Evolutionary conservation across 1,284 basidiomycete species (phyloP).

Genomic region (Rhodotorula glutinis): DNA sequence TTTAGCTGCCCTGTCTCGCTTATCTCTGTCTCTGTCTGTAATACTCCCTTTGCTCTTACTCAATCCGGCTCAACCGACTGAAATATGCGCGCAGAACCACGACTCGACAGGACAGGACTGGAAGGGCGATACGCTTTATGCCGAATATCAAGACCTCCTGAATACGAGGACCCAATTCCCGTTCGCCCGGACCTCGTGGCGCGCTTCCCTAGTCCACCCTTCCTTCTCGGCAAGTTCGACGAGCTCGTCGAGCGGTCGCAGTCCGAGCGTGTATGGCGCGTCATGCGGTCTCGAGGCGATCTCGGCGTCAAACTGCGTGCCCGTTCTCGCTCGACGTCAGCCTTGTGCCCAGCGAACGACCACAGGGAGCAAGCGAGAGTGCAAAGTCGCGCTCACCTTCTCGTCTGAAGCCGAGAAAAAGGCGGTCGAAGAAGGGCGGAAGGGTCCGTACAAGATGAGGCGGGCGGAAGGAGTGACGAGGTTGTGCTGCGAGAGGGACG

Average conservation of each 20-base stretch:
- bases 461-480: neutral
- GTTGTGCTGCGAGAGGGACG: conserved; percentile 4
- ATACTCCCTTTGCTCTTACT: no score
- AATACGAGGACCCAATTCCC: conserved; percentile 29
- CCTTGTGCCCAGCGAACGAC: neutral
- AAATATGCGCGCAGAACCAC: no score
- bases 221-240: neutral
- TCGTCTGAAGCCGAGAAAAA: conserved; percentile 27
- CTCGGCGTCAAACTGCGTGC: conserved; percentile 25
- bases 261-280: conserved; percentile 13
- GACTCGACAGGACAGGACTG: no score
- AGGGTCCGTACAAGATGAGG: conserved; percentile 22
- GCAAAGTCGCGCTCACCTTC: conserved; percentile 11
- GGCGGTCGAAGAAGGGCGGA: conserved; percentile 21
- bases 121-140: no score
- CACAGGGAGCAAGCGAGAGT: neutral
- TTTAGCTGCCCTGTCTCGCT: neutral
- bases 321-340: neutral
- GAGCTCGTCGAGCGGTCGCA: conserved; percentile 20
- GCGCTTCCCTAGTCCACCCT: conserved; percentile 19
- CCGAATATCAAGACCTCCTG: neutral
- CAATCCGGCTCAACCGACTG: no score
- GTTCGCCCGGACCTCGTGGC: conserved; percentile 10
- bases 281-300: conserved; percentile 22
- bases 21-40: neutral